Percentiles rank a stretch among this genome's conserved stretches.
These are phyloP conservation scores for Hanseniaspora lachancei DNA, from an alignment of 805 yeast species.

Conservation along the genomic window DNA sequence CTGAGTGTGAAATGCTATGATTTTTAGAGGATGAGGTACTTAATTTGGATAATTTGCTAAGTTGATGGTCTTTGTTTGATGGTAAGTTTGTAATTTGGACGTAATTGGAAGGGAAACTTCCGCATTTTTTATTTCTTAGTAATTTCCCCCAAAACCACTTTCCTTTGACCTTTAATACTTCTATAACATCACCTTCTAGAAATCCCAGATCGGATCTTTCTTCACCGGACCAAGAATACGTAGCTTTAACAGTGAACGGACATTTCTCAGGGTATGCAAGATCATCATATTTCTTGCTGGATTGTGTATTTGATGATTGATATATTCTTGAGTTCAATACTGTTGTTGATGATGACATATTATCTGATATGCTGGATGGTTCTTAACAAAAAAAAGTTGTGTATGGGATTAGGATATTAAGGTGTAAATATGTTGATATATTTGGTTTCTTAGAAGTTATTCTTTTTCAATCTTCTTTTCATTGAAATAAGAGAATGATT, in stretches of 20 bases:
- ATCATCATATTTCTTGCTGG: not conserved
- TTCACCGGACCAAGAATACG: conserved; percentile 90
- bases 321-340: not conserved
- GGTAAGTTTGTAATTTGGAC: conserved; percentile 39
- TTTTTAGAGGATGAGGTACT: not conserved
- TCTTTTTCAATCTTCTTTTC: no score
- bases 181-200: conserved; percentile 83
- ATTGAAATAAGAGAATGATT: no score
- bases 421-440: no score
- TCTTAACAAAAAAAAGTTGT: not conserved
- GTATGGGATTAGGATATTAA: not conserved
- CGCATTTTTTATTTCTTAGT: conserved; percentile 65
- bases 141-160: conserved; percentile 85
- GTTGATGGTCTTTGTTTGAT: conserved; percentile 26
- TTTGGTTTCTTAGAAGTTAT: no score
- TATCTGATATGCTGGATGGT: not conserved
- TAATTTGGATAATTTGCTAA: not conserved
- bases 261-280: conserved; percentile 27
- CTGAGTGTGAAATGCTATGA: not conserved
- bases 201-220: conserved; percentile 83
- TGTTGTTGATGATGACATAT: not conserved
- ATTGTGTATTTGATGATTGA: not conserved
- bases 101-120: conserved; percentile 78
- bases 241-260: conserved; percentile 72
- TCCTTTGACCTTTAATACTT: conserved; percentile 74